phyloP scores from a whole-genome alignment of 2,329 filamentous ascomycete genomes.

The Penicillium nordicum region DNA sequence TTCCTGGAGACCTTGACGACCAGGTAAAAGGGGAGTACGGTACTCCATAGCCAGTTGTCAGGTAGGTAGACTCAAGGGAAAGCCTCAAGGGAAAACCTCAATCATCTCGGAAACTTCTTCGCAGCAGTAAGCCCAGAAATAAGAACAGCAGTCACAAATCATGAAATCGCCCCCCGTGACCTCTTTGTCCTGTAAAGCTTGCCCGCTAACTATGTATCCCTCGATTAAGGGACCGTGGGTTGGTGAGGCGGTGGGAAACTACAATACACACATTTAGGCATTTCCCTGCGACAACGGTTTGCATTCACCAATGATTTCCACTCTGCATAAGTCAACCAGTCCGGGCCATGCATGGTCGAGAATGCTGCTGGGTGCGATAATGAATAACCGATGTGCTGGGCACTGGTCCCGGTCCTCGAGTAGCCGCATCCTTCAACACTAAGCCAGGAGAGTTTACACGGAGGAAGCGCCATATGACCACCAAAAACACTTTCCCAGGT shows the following conservation, averaged over 20 bases:
- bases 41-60: not conserved
- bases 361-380: not conserved
- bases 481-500: not conserved
- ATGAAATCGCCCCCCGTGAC: not conserved
- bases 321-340: not conserved
- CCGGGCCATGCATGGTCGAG: not conserved
- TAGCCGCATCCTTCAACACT: not conserved
- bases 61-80: not conserved
- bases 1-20: not conserved
- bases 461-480: not conserved
- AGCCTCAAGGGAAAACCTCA: not conserved
- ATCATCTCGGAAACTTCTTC: not conserved
- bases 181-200: not conserved
- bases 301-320: not conserved
- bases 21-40: not conserved
- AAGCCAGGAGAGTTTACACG: not conserved
- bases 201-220: not conserved
- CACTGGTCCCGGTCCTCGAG: not conserved
- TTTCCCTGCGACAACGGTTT: not conserved
- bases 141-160: not conserved
- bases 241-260: rapidly evolving
- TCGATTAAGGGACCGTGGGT: not conserved
- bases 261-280: not conserved
- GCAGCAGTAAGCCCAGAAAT: not conserved
- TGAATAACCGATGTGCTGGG: not conserved